Base-by-base conservation (phyloP, 2,329 filamentous ascomycete species). In the Harringtonia aguacate region DNA sequence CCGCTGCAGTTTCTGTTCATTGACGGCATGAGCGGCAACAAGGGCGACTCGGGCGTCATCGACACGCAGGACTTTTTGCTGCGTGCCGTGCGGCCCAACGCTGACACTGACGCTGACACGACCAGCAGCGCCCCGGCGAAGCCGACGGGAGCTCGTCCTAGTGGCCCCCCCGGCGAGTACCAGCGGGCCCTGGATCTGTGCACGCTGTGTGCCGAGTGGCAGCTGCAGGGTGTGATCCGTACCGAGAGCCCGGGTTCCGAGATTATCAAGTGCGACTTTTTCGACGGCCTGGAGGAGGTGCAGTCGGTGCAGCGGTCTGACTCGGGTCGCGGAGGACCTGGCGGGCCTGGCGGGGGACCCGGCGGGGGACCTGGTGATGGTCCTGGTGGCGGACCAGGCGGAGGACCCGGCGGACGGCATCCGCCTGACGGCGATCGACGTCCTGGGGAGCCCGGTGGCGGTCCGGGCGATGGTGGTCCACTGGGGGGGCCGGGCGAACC, bases 1-100 rank as follows among this genome's bases (percentile, higher is more conserved):
- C 62, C 72, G 4, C 62, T 85, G 2, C 69, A 70, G 8, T 63
- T 85, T 5, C 61, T 86, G 4, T 84, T 86, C 53, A 56, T 86
- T 15, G 83, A 87, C 53, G 82, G 48, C 34, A 49, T 49, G 48
- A 47, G 48, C 43, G 48, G 48, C 29, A 28, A 47, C 37, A 49
- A 49, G 82, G 3, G 77, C 0, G 43, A 55, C 3, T 74, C 79
- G 55, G 83, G 82, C 3, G 84, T 81, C 0, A 65, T 85, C 6
- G 82, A 86, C 53, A 69, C 75, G 0, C 79, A 85, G 53, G 81
- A 86, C 53, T 56, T 69, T 2, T 54, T 86, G 7, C 24, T 27
- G 24, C 24, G 24, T 6, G 40, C 48, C 4, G 33, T 15, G 4
- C 15, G 6, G 17, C 14, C 14, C 5, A 31, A 4, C 17, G 7